These are phyloP conservation scores for Fusarium poae DNA, from an alignment of 2,329 filamentous ascomycete genomes.

Conservation along the genomic window DNA sequence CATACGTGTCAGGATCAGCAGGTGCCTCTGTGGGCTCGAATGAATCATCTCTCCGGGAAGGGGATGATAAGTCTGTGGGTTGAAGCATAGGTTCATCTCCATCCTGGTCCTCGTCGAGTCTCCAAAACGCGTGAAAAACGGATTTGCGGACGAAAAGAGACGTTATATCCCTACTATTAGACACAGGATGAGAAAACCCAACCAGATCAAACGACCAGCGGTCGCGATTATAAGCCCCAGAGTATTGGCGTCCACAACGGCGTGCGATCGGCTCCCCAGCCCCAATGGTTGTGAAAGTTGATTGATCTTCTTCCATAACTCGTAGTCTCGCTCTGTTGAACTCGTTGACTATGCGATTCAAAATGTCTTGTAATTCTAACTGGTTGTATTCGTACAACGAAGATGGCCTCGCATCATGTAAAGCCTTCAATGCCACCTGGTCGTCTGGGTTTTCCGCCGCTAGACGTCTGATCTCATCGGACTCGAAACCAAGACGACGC, in stretches of 20 bases:
- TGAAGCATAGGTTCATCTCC: background rate
- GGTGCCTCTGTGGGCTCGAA: background rate
- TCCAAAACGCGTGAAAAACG: conserved; percentile 14
- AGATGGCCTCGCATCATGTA: background rate
- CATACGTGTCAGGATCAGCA: background rate
- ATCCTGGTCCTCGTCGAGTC: background rate
- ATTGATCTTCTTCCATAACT: background rate
- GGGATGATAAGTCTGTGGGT: background rate
- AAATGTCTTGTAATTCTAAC: background rate
- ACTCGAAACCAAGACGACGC: conserved; percentile 4
- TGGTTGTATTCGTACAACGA: conserved; percentile 4
- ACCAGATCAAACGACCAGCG: background rate
- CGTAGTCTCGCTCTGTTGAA: background rate
- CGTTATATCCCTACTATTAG: conserved; percentile 8
- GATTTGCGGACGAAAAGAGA: conserved; percentile 19
- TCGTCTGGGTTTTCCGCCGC: conserved; percentile 3
- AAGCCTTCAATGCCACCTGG: background rate
- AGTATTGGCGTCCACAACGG: conserved; percentile 13
- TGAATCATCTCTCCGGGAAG: background rate
- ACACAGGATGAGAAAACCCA: background rate
- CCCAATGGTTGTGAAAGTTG: conserved; percentile 4
- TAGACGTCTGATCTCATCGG: background rate
- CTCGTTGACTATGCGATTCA: background rate
- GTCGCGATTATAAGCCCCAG: conserved; percentile 2
- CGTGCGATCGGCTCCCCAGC: conserved; percentile 1